Evolutionary conservation across 768 basidiomycete genomes (phyloP), one percentile per base, ranked within the genome.

Genomic region (Exsudoporus frostii): DNA sequence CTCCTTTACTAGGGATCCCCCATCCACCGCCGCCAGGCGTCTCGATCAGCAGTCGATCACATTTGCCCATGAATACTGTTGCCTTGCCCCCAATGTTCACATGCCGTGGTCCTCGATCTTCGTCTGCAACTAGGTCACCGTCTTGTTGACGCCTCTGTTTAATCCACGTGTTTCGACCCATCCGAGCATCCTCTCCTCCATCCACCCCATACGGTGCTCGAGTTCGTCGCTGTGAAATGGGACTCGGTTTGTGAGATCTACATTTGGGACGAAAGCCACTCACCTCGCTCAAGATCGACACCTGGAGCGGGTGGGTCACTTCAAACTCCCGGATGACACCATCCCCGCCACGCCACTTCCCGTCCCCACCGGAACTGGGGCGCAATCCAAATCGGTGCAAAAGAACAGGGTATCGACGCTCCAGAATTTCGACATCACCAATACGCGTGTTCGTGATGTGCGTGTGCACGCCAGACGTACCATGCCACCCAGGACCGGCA

Each of bases 401-500:
- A 59, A 97, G 74, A n/a, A 96, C 84, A 0, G 95, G 94, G 68
- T 97, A 98, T 40, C 95, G 84, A 44, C 94, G 82, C 66, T 98
- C 95, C 33, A 98, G 79, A 62, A 96, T 88, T 66, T 98, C 95
- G 33, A 94, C 86, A 61, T 98, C 95, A 20, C 92, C 92, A 39
- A 94, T 94, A 11, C 92, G 84, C 10, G 92, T 93, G 68, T 93
- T 94, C 0, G 94, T 94, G 61, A 93, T 93, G 64, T 94, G 91
- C 2, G 92, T 93, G 68, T 96, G 94, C 2, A 96, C 90, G 7
- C 94, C 94, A 24, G 90, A 90, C 15, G 92, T 92, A 4, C 95
- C 95, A 62, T 94, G 84, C 94, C 93, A 96, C 10, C 71, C 68
- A 2, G 89, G 85, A 1, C 95, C 94, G 0, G 95, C 93, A 5